phyloP scores from a whole-genome alignment of 2,329 filamentous ascomycete genomes.

The Penicillium sp. region DNA sequence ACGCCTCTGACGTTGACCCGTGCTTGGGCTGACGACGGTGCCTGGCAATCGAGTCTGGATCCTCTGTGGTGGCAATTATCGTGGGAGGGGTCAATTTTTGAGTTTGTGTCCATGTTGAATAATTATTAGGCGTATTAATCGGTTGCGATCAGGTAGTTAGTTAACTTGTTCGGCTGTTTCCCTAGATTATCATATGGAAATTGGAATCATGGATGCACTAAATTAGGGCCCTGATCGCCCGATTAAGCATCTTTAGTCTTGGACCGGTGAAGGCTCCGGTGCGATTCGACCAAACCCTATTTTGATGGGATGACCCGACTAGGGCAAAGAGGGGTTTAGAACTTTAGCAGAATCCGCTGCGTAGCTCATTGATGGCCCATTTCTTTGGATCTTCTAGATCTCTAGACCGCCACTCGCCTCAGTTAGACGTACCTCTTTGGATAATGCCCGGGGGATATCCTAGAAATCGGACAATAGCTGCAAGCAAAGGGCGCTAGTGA shows the following conservation, averaged over 20 bases:
- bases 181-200: background rate
- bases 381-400: constrained; percentile 10
- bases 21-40: constrained; percentile 2
- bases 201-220: too few relatives aligned
- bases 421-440: constrained; percentile 12
- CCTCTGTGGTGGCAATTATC: constrained; percentile 11
- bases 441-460: background rate
- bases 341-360: too few relatives aligned
- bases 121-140: too few relatives aligned
- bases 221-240: constrained; percentile 8
- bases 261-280: constrained; percentile 2
- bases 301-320: constrained; percentile 8
- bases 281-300: constrained; percentile 6
- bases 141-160: too few relatives aligned
- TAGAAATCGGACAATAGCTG: background rate
- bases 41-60: constrained; percentile 24
- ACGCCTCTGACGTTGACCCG: constrained; percentile 22
- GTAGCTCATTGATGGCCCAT: constrained; percentile 8
- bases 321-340: background rate
- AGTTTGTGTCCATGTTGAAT: too few relatives aligned
- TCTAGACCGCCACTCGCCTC: constrained; percentile 18
- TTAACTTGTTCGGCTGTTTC: background rate
- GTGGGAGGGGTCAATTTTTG: background rate
- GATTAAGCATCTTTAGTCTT: constrained; percentile 1
- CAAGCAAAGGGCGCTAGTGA: background rate